A percentile compares a stretch with the other conserved stretches of the same genome.
Conservation (phyloP, 768 basidiomycete species). For the Hygrophorus russula region DNA sequence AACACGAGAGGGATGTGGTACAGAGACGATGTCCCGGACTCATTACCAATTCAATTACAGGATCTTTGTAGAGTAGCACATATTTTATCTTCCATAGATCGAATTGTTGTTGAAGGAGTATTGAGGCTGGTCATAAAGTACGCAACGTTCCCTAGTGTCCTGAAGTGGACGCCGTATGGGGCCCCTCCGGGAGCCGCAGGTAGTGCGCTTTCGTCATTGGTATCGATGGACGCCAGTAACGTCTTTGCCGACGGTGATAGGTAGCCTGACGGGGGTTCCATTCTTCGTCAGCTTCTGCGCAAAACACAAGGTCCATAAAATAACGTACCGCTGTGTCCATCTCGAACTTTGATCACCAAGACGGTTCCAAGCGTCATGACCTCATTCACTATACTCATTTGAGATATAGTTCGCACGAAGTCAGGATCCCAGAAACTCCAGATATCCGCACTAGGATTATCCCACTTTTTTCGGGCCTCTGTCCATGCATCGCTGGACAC, state of each 20-base stretch:
- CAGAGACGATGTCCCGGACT: too few relatives aligned
- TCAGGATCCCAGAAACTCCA: conserved; percentile 87
- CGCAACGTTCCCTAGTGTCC: conserved; percentile 85
- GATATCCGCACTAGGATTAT: conserved; percentile 16
- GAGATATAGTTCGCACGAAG: conserved; percentile 58
- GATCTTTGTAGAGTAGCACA: conserved; percentile 21
- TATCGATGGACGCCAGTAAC: conserved; percentile 43
- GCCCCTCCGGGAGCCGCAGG: conserved; percentile 40
- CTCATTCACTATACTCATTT: conserved; percentile 45
- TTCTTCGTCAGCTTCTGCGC: not conserved
- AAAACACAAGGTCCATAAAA: not conserved
- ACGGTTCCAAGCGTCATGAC: conserved; percentile 86
- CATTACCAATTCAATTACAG: not conserved
- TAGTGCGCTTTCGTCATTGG: conserved; percentile 13
- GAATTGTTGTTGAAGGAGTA: conserved; percentile 41
- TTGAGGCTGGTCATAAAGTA: conserved; percentile 90
- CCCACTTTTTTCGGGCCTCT: conserved; percentile 52
- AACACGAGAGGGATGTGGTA: too few relatives aligned
- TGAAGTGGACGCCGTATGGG: conserved; percentile 65
- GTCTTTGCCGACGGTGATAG: conserved; percentile 54
- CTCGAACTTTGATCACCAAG: conserved; percentile 64
- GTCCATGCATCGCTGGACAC: conserved; percentile 46
- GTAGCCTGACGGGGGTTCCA: conserved; percentile 30
- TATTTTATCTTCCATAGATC: conserved; percentile 53
- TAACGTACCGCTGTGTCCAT: conserved; percentile 38